These are phyloP conservation scores for Trichoderma citrinoviride DNA, from an alignment of 2,329 filamentous ascomycete species.

Conservation along the genomic window DNA sequence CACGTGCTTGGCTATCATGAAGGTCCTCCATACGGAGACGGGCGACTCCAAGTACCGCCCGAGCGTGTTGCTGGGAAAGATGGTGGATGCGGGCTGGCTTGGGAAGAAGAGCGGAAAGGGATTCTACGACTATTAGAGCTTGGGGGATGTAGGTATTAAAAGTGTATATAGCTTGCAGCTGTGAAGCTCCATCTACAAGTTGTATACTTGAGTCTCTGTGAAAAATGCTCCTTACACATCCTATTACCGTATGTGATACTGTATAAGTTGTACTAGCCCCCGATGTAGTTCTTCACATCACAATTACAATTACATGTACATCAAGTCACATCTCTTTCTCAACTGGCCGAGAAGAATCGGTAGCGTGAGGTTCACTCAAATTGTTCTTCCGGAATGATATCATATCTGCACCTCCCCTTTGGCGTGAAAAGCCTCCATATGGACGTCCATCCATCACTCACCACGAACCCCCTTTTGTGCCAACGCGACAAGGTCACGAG, in stretches of 20 bases:
- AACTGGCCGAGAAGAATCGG: too few relatives aligned
- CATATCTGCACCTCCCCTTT: too few relatives aligned
- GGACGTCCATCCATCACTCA: background rate
- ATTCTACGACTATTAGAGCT: slow-evolving; percentile 77
- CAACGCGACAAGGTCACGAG: background rate
- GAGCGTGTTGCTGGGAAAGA: slow-evolving; percentile 81
- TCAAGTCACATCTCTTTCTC: too few relatives aligned
- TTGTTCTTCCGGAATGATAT: too few relatives aligned
- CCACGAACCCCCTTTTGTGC: background rate
- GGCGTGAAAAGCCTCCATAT: too few relatives aligned
- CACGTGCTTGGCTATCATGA: slow-evolving; percentile 96
- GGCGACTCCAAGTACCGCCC: slow-evolving; percentile 96
- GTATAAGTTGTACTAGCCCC: too few relatives aligned
- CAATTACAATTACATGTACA: too few relatives aligned
- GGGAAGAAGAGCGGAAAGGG: slow-evolving; percentile 97
- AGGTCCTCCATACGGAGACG: slow-evolving; percentile 84
- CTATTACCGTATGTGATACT: background rate
- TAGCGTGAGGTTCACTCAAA: too few relatives aligned
- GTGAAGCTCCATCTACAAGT: background rate
- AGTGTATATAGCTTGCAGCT: background rate
- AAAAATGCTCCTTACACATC: background rate
- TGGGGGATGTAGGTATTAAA: background rate
- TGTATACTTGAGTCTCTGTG: background rate
- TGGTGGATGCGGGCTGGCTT: slow-evolving; percentile 97
- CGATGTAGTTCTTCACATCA: too few relatives aligned